Evolutionary conservation across 192 early-diverging fungal genomes (phyloP).

Genomic region (Jimgerdemannia lactiflua): DNA sequence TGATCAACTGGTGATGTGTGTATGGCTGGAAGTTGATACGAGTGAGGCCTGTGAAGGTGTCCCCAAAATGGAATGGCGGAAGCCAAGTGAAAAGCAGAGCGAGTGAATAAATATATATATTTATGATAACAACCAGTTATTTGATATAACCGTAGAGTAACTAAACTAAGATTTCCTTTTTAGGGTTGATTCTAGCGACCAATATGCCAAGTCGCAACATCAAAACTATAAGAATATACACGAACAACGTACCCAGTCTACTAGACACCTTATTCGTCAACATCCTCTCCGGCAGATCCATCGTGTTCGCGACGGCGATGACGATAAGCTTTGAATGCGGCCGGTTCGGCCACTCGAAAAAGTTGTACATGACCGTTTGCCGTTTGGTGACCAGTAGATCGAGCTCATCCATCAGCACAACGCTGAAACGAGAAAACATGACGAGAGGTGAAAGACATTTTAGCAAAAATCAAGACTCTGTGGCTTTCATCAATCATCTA

Average conservation of each 20-base stretch:
- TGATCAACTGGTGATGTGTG: slow-evolving; percentile 76
- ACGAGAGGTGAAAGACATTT: not conserved
- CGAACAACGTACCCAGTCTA: slow-evolving; percentile 65
- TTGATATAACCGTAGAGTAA: not conserved
- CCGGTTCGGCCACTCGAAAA: slow-evolving; percentile 96
- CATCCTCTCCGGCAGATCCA: slow-evolving; percentile 96
- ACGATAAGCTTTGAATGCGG: slow-evolving; percentile 83
- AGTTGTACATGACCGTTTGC: slow-evolving; percentile 96
- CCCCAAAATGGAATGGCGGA: not conserved
- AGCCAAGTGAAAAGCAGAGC: not conserved
- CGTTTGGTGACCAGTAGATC: slow-evolving; percentile 91
- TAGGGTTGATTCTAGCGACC: not conserved
- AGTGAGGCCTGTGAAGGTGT: slow-evolving; percentile 56
- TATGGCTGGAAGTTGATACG: slow-evolving; percentile 95
- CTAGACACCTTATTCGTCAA: slow-evolving; percentile 87
- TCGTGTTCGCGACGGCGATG: slow-evolving; percentile 96
- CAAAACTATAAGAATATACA: not conserved
- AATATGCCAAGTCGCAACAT: not conserved
- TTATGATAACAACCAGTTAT: not conserved
- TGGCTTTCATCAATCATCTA: not conserved
- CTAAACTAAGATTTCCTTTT: not conserved
- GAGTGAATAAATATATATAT: not conserved
- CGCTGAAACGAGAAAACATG: slow-evolving; percentile 39
- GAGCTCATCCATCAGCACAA: slow-evolving; percentile 96
- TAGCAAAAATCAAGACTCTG: too few relatives aligned